Base-by-base conservation (phyloP, 495 filamentous ascomycete genomes). In the Neurospora terricola region DNA sequence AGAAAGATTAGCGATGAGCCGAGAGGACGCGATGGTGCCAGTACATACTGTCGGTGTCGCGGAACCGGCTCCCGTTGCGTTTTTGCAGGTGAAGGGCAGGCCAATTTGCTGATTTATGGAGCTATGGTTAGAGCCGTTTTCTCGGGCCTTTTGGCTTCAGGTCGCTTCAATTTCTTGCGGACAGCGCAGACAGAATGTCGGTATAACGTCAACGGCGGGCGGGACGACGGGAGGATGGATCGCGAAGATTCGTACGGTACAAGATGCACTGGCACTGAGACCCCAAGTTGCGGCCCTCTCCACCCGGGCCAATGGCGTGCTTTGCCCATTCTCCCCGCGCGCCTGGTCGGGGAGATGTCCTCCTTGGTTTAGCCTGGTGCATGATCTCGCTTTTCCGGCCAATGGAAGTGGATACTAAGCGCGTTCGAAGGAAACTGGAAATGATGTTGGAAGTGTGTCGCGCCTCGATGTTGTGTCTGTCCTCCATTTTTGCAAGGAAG, bases 401-500 rank as follows among this genome's bases (percentile, higher is more conserved):
- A 73, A 73, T 73, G 42, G 36, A 36, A n/a, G 38, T 73, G 40
- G 30, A 27, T 36, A 38, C 36, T 70, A 73, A 71, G 72, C 72
- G 72, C 72, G 72, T 68, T 27, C 14, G 11, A 18, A 36, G 54
- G n/a, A 27, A 66, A 30, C 12, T 18, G 12, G 14, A 66, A 8
- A 27, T 66, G 54, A 34, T 66, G 54, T 18, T 66, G 54, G 54
- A 66, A 66, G 54, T 66, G 12, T 18, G 54, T 62, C 14, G 27
- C 23, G 54, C 12, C 54, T 62, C 23, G 27, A 62, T 34, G 27
- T 34, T 34, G 23, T 66, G 27, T 18, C 10, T 21, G 5, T 54
- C 48, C 21, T 27, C 11, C 54, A 66, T 36, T 66, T 1, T 34
- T 6, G 14, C 54, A 66, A 54, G 48, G 23, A 62, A 62, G 48